phyloP scores from a whole-genome alignment of 106 monocot species.

The Dioscorea alata region DNA sequence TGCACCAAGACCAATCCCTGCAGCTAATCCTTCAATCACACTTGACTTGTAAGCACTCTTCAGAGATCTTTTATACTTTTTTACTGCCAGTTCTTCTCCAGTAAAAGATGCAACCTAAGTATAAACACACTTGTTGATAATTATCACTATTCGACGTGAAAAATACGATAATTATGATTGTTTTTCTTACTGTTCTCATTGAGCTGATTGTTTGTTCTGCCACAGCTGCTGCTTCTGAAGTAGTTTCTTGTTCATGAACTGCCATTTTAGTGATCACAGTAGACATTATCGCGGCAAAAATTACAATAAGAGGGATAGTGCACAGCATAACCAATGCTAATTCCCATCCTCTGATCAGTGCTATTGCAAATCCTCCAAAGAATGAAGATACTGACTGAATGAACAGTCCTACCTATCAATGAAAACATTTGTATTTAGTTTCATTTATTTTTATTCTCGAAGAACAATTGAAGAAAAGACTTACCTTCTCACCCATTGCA shows the following conservation, averaged over 20 bases:
- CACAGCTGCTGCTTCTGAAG: constrained; percentile 1
- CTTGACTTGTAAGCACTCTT: neutral
- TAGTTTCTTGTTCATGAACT: neutral
- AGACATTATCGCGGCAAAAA: neutral
- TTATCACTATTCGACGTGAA: neutral
- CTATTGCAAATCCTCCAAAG: neutral
- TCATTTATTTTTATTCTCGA: neutral
- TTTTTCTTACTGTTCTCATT: constrained; percentile 6
- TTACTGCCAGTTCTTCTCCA: constrained; percentile 3
- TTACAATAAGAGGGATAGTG: neutral
- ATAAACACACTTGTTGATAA: neutral
- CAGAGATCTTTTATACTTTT: constrained; percentile 18
- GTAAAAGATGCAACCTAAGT: constrained; percentile 32
- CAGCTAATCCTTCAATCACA: constrained; percentile 12
- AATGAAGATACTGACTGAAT: constrained; percentile 12
- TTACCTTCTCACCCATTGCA: constrained; percentile 6
- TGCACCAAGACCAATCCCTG: constrained; percentile 17
- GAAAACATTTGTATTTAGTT: neutral
- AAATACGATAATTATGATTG: neutral
- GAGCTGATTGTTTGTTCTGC: constrained; percentile 3
- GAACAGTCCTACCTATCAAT: constrained; percentile 17
- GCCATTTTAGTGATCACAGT: neutral
- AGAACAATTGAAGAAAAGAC: neutral
- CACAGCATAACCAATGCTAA: neutral
- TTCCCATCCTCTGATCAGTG: constrained; percentile 6